Base-by-base conservation (phyloP, 2,329 filamentous ascomycete genomes). In the Bertia moriformis region DNA sequence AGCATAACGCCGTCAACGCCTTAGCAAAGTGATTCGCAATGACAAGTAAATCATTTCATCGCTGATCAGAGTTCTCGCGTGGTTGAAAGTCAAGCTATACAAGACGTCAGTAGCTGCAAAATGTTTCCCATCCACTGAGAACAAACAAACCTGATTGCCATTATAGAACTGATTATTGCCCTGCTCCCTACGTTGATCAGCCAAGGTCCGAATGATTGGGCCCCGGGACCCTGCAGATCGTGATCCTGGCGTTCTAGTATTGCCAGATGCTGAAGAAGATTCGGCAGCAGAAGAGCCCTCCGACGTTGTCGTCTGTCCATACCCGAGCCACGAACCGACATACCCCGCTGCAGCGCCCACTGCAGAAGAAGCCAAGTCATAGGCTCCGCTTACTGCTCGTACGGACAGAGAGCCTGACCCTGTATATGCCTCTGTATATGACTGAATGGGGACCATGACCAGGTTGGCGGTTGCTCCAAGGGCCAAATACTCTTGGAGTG, bases 391-490 rank as follows among this genome's bases (percentile, higher is more conserved):
- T 14, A 59, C 45, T n/a, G 58, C 61, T 19, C 17, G 19, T 10
- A 38, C 17, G 18, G 19, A 18, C 36, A 38, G 19, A 14, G 13
- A 17, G 39, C 58, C 56, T 2, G 59, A 58, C 4, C 58, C 20
- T 14, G 50, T 10, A 1, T 52, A 46, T 41, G 76, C 75, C 18
- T 73, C 66, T 2, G 67, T 69, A 46, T 69, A 78, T 1, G 66
- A 66, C 24, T 69, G 65, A 2, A 86, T 71, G 0, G 85, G 85
- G 1, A 89, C 70, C 37, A 95, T 71, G 7, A 95, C 77, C 3
- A 95, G 65, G 0, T 85, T 96, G 1, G 86, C 83, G 4, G 77
- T 87, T 0, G 88, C 87, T 1, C 75, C 69, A 0, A 94, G 65
- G 1, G 78, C 83, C 4, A 94, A 67, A 29, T 29, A 10, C 4